A percentile compares a stretch with the other conserved stretches of the same genome.
These are phyloP conservation scores for Rhodotorula graminis DNA, from an alignment of 768 basidiomycete genomes.

Conservation along the genomic window DNA sequence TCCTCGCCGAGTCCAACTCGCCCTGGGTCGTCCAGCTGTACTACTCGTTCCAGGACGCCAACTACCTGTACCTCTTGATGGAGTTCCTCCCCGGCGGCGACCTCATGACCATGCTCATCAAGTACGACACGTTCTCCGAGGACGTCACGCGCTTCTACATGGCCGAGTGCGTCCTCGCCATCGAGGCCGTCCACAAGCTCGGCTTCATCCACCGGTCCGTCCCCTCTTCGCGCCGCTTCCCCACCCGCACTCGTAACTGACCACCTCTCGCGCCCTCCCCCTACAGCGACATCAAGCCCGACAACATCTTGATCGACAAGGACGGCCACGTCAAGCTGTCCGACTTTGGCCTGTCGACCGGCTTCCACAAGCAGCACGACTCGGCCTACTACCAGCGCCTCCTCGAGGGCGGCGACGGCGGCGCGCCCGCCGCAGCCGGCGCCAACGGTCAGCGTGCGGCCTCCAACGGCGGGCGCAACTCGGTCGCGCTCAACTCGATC, in stretches of 20 bases:
- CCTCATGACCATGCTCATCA: conserved; percentile 99
- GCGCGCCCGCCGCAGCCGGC: conserved; percentile 47
- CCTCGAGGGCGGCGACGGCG: conserved; percentile 57
- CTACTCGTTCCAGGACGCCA: conserved; percentile 95
- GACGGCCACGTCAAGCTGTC: conserved; percentile 96
- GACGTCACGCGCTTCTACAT: conserved; percentile 98
- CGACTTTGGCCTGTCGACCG: conserved; percentile 98
- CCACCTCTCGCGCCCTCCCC: neutral
- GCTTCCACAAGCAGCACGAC: conserved; percentile 97
- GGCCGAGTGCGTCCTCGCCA: conserved; percentile 95
- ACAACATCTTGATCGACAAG: conserved; percentile 97
- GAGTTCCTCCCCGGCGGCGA: conserved; percentile 98
- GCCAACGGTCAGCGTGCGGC: neutral
- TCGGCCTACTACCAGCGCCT: conserved; percentile 89
- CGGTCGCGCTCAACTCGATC: conserved; percentile 95
- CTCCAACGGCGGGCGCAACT: conserved; percentile 63
- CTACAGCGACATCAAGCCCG: conserved; percentile 91
- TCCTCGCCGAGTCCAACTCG: conserved; percentile 90
- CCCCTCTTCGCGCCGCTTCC: too few species aligned
- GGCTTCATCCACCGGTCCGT: conserved; percentile 94
- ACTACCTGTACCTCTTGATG: conserved; percentile 94
- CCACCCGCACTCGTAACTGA: neutral
- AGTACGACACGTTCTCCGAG: conserved; percentile 97
- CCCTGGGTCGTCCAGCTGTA: conserved; percentile 94
- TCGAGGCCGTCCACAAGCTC: conserved; percentile 92